phyloP scores from a whole-genome alignment of 148 eudicot species.

The Rhododendron ovatum region DNA sequence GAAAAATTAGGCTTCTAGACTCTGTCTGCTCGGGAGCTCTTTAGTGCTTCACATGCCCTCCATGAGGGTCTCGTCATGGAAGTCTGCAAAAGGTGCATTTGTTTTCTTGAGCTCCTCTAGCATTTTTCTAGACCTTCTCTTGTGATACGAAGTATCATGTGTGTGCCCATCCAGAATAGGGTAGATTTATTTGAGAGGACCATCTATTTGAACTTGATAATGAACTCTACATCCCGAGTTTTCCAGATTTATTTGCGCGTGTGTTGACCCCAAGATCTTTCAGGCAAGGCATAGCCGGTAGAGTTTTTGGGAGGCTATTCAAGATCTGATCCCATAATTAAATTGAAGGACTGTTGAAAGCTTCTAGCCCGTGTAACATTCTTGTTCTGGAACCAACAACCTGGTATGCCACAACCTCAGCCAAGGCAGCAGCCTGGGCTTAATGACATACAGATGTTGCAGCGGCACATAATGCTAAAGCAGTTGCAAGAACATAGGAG shows the following conservation, averaged over 20 bases:
- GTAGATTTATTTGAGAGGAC: neutral
- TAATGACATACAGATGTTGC: constrained; percentile 41
- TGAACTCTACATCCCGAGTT: neutral
- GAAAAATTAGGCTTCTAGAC: neutral
- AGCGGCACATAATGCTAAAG: constrained; percentile 50
- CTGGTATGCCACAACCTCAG: constrained; percentile 26
- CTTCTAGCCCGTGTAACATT: neutral
- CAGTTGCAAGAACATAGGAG: constrained; percentile 57
- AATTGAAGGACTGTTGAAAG: neutral
- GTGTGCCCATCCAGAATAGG: neutral
- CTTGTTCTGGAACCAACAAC: neutral
- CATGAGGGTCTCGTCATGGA: neutral
- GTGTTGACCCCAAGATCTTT: neutral
- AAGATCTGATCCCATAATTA: neutral
- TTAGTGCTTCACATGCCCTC: neutral
- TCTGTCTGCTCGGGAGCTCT: neutral
- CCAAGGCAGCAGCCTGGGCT: constrained; percentile 31
- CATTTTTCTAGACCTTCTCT: constrained; percentile 1
- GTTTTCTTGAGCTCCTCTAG: neutral
- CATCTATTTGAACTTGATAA: neutral
- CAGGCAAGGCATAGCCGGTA: neutral
- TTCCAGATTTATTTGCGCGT: neutral
- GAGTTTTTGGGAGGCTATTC: neutral
- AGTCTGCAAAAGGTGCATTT: neutral
- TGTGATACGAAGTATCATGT: neutral